These are phyloP conservation scores for Ophidiomyces ophidiicola DNA, from an alignment of 2,329 filamentous ascomycete genomes.

Conservation along the genomic window DNA sequence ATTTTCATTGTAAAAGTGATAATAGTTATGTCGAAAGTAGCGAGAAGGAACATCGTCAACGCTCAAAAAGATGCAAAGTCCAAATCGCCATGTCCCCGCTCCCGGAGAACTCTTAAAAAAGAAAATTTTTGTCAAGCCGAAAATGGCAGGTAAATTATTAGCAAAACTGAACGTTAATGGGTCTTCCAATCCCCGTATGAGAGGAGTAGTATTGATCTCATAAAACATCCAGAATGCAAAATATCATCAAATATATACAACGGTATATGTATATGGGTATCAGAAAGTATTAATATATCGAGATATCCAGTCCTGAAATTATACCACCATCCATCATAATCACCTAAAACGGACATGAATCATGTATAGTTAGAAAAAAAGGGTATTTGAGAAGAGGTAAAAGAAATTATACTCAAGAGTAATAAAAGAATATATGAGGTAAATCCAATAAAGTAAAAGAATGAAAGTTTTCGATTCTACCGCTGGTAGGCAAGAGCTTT, in stretches of 20 bases:
- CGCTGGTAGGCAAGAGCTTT: constrained; percentile 2
- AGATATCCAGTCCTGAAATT: too few relatives aligned
- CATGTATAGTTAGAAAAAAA: constrained; percentile 10
- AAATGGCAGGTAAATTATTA: too few relatives aligned
- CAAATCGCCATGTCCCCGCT: too few relatives aligned
- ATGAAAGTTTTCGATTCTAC: not conserved
- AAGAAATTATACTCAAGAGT: not conserved
- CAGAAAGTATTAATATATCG: constrained; percentile 2
- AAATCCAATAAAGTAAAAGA: constrained; percentile 1
- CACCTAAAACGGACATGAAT: constrained; percentile 14
- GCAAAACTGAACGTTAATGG: too few relatives aligned
- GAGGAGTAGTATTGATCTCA: constrained; percentile 2
- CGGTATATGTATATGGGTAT: constrained; percentile 4
- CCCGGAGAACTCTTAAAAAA: too few relatives aligned
- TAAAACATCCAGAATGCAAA: constrained; percentile 8
- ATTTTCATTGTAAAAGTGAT: too few relatives aligned
- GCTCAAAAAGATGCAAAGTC: too few relatives aligned
- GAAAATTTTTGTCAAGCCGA: too few relatives aligned
- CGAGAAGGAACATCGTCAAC: too few relatives aligned
- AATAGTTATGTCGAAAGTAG: too few relatives aligned
- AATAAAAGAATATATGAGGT: not conserved
- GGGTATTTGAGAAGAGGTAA: constrained; percentile 8
- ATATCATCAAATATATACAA: constrained; percentile 6
- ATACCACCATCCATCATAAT: constrained; percentile 12
- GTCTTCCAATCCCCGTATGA: not conserved